Evolutionary conservation across 805 yeast species (phyloP).

Genomic region (Hanseniaspora opuntiae): DNA sequence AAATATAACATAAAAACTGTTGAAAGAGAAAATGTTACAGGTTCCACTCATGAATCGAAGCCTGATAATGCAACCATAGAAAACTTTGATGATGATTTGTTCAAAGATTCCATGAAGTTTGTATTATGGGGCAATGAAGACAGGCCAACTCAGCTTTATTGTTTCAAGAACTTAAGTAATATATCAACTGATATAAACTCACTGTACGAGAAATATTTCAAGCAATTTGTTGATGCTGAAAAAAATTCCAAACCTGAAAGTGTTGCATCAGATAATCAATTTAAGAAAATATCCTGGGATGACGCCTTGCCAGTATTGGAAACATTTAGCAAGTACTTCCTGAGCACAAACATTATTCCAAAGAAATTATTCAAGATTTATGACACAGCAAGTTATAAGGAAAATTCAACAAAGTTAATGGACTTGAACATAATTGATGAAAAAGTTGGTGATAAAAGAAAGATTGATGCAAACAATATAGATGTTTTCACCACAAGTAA

Average conservation of each 20-base stretch:
- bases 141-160: not conserved
- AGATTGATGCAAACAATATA: not conserved
- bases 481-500: not conserved
- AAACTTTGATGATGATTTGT: conserved; percentile 7
- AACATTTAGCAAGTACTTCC: not conserved
- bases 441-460: not conserved
- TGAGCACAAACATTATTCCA: not conserved
- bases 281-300: conserved; percentile 1
- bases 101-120: not conserved
- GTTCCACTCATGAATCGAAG: not conserved
- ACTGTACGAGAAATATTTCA: not conserved
- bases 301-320: not conserved
- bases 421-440: not conserved
- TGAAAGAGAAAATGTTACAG: conserved; percentile 15
- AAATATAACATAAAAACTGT: conserved; percentile 1
- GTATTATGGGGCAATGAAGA: conserved; percentile 3
- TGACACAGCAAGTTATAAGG: conserved; percentile 1
- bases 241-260: not conserved
- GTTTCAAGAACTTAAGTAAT: not conserved
- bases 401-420: not conserved
- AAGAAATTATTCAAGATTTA: conserved; percentile 1
- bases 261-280: not conserved
- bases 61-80: not conserved
- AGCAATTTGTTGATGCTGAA: not conserved
- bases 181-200: not conserved